Base-by-base conservation (phyloP, 2,329 filamentous ascomycete genomes). In the Ilyonectria robusta region DNA sequence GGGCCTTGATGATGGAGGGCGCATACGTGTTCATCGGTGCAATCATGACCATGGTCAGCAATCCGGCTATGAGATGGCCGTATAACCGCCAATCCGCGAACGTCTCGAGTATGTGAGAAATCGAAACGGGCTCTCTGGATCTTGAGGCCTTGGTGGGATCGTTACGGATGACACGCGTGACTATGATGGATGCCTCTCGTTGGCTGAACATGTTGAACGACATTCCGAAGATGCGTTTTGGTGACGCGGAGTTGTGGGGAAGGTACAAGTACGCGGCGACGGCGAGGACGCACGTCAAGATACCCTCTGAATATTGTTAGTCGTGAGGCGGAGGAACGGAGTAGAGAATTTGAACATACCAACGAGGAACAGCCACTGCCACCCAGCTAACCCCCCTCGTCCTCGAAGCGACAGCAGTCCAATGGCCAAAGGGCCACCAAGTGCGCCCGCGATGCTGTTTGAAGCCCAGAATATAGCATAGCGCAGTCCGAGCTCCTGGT, bases 1-100 rank as follows among this genome's bases (percentile, higher is more conserved):
- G 42, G 1, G 72, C 74, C 56, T 77, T 77, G 62, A 78, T 78
- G 15, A 78, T 77, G 1, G 77, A 78, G 0, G 77, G 76, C 0
- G 73, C 76, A 21, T 78, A 78, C 0, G 75, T 77, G 31, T 78
- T 78, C 70, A 78, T 74, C 0, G 76, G 77, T 1, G 76, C 48
- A 15, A 78, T 77, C 77, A 78, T 78, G 13, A 77, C 64, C 77
- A 78, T 78, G 7, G 77, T 76, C 1, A 78, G 70, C 0, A 78
- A 58, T 0, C 64, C 77, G 0, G 71, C 73, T 1, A 74, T 62
- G 0, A 78, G 70, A 55, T 78, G 76, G 0, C 77, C 76, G 15
- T 78, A 78, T 7, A 78, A 5, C 21, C 75, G 62, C 75, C 77
- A 78, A 50, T 78, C 77, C 11, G 54, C 47, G 9, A 78, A 76